Conservation (phyloP, 805 yeast genomes). For the Teunomyces funiuensis region DNA sequence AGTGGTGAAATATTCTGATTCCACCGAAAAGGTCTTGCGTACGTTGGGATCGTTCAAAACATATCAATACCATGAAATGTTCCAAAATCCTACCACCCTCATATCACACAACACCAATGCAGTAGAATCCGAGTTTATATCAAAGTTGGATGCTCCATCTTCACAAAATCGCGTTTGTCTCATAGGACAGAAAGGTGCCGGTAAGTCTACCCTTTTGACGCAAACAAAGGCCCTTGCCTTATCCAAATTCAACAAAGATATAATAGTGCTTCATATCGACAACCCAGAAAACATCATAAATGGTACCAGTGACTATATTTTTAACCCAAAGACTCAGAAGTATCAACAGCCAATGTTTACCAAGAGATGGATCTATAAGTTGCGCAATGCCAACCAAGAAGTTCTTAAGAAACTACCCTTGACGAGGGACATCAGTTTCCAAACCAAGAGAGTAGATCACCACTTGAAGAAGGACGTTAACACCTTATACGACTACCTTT, state of each 20-base stretch:
- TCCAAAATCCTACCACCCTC: slow-evolving; percentile 57
- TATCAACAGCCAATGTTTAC: slow-evolving; percentile 82
- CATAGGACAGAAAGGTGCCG: slow-evolving; percentile 74
- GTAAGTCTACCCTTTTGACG: slow-evolving; percentile 71
- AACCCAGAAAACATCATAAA: slow-evolving; percentile 60
- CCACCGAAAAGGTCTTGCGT: slow-evolving; percentile 43
- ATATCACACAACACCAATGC: slow-evolving; percentile 50
- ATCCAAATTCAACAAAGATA: slow-evolving; percentile 27
- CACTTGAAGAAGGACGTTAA: slow-evolving; percentile 33
- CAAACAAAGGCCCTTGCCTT: slow-evolving; percentile 64
- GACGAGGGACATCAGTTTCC: slow-evolving; percentile 33
- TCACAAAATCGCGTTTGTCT: slow-evolving; percentile 52
- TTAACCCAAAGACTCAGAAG: slow-evolving; percentile 44
- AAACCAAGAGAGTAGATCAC: slow-evolving; percentile 31
- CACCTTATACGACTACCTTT: slow-evolving; percentile 23
- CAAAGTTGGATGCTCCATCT: slow-evolving; percentile 28
- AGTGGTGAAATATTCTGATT: slow-evolving; percentile 38
- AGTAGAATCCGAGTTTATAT: slow-evolving; percentile 39
- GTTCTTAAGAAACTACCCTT: slow-evolving; percentile 35
- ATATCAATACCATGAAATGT: slow-evolving; percentile 67
- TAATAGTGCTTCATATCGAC: slow-evolving; percentile 63
- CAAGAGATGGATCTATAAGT: slow-evolving; percentile 55
- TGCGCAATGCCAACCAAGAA: slow-evolving; percentile 34
- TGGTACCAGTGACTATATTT: slow-evolving; percentile 70
- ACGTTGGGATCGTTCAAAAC: slow-evolving; percentile 65